A percentile compares a stretch with the other conserved stretches of the same genome.
These are phyloP conservation scores for Bacidia gigantensis DNA, from an alignment of 495 filamentous ascomycete genomes.

Conservation along the genomic window DNA sequence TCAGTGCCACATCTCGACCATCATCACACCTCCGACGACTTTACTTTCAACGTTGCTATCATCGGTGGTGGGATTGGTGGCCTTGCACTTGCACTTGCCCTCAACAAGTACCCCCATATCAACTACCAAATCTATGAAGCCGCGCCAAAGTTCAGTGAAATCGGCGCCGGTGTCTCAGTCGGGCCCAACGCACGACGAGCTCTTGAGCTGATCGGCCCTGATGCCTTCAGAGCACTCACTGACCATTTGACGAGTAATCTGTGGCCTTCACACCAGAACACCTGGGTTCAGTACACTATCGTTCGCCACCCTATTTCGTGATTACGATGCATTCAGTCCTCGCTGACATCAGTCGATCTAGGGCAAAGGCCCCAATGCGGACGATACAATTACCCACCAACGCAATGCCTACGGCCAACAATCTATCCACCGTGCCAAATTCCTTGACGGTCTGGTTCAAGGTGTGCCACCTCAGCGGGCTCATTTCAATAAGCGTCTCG, in stretches of 20 bases:
- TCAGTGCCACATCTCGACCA: background rate
- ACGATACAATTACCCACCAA: background rate
- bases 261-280: constrained; percentile 19
- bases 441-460: constrained; percentile 35
- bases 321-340: background rate
- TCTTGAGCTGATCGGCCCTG: constrained; percentile 19
- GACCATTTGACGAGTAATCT: constrained; percentile 22
- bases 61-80: constrained; percentile 22
- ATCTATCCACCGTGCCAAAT: constrained; percentile 34
- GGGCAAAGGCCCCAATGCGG: background rate
- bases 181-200: constrained; percentile 15
- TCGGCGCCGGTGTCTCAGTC: constrained; percentile 23
- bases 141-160: constrained; percentile 29
- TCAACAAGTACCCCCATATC: constrained; percentile 24
- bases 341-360: background rate
- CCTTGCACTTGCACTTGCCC: constrained; percentile 20
- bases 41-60: constrained; percentile 8
- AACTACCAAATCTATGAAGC: constrained; percentile 29
- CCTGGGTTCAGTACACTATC: background rate
- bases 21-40: background rate
- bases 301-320: background rate
- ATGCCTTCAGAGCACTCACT: constrained; percentile 15
- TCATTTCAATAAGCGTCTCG: constrained; percentile 33
- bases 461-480: constrained; percentile 29
- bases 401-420: background rate